These are phyloP conservation scores for Pyracantha coccinea DNA, from an alignment of 331 rosid genomes.

Conservation along the genomic window DNA sequence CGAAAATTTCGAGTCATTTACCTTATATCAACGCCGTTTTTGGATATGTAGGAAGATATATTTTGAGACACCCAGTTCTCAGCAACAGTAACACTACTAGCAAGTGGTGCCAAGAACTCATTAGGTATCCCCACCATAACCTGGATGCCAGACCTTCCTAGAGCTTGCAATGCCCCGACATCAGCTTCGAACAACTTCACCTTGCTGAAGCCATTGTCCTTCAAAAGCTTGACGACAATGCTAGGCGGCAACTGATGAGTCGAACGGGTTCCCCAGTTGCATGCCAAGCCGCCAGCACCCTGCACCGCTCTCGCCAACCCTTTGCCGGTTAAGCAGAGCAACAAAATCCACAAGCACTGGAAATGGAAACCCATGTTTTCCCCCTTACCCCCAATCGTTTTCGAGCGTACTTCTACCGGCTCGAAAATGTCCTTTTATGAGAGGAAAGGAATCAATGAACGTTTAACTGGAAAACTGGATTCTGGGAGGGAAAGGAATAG, in stretches of 20 bases:
- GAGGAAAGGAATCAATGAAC: slow-evolving; percentile 23
- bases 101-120: slow-evolving; percentile 59
- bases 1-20: neutral
- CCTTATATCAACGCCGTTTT: slow-evolving; percentile 71
- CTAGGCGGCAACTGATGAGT: slow-evolving; percentile 62
- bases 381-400: neutral
- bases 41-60: slow-evolving; percentile 62
- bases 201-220: slow-evolving; percentile 68
- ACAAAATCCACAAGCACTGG: neutral
- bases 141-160: slow-evolving; percentile 65
- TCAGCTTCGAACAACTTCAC: slow-evolving; percentile 95
- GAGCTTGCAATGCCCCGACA: slow-evolving; percentile 62
- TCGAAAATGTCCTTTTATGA: neutral
- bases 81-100: slow-evolving; percentile 53
- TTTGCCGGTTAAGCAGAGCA: slow-evolving; percentile 2
- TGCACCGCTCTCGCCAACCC: slow-evolving; percentile 3
- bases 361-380: slow-evolving; percentile 15
- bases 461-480: slow-evolving; percentile 41
- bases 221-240: slow-evolving; percentile 61
- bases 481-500: slow-evolving; percentile 52
- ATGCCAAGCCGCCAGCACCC: slow-evolving; percentile 80
- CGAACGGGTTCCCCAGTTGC: slow-evolving; percentile 80
- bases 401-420: neutral
- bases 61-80: slow-evolving; percentile 76
- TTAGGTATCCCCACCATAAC: slow-evolving; percentile 94